Conservation (phyloP, 441 rosid species). For the Bocquillonia castaneifolia region DNA sequence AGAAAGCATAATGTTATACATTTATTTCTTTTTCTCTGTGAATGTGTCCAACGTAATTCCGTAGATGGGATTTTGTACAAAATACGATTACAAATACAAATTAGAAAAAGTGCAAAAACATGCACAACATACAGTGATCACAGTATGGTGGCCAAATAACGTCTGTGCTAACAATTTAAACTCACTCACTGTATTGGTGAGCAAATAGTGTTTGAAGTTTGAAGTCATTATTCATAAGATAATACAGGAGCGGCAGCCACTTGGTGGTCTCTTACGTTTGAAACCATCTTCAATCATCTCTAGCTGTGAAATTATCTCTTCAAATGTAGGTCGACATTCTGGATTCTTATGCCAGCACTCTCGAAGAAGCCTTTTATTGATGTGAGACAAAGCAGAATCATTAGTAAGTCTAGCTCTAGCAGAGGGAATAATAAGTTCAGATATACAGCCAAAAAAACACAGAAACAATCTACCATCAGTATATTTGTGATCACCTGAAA, state of each 20-base stretch:
- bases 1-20: too few relatives aligned
- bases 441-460: background rate
- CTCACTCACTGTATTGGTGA: too few relatives aligned
- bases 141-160: background rate
- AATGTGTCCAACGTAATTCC: too few relatives aligned
- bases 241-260: constrained; percentile 28
- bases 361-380: constrained; percentile 42
- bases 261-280: constrained; percentile 4
- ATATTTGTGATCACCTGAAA: too few relatives aligned
- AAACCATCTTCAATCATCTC: constrained; percentile 40
- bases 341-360: constrained; percentile 70
- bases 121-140: background rate
- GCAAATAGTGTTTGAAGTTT: too few relatives aligned
- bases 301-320: constrained; percentile 47
- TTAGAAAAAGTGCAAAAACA: background rate
- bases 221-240: too few relatives aligned
- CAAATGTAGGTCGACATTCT: constrained; percentile 56
- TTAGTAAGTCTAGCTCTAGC: too few relatives aligned
- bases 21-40: too few relatives aligned
- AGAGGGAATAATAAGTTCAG: background rate
- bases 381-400: constrained; percentile 1
- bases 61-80: too few relatives aligned
- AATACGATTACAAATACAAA: background rate
- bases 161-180: background rate
- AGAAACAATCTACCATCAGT: background rate